Evolutionary conservation across 345 rosid species (phyloP).

Genomic region (Melaleuca quinquenervia): DNA sequence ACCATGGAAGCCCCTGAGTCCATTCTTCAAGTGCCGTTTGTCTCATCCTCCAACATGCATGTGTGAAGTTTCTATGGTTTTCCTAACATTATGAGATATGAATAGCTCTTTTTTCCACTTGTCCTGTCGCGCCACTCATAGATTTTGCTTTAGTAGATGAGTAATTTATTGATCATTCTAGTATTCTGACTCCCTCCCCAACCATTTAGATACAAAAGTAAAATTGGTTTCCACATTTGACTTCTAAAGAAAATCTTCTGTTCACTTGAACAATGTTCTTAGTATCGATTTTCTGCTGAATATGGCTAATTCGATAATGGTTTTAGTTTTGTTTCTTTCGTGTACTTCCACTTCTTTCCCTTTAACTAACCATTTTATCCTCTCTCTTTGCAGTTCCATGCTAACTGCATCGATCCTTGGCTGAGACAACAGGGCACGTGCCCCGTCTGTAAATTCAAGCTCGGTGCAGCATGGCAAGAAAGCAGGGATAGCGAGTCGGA

Average conservation of each 20-base stretch:
- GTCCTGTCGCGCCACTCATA: not conserved
- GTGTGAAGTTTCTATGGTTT: not conserved
- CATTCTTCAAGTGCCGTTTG: not conserved
- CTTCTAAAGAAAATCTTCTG: not conserved
- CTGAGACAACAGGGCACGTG: conserved; percentile 55
- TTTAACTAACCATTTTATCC: not conserved
- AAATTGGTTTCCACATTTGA: not conserved
- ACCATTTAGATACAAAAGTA: not conserved
- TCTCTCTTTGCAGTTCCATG: conserved; percentile 46
- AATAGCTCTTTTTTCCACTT: not conserved
- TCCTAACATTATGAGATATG: not conserved
- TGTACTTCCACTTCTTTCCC: not conserved
- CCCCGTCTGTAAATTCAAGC: conserved; percentile 47
- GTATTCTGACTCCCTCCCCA: not conserved
- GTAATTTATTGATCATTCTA: not conserved
- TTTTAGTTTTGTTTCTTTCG: not conserved
- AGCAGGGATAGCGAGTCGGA: conserved; percentile 44
- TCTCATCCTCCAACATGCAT: not conserved
- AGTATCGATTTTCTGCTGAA: not conserved
- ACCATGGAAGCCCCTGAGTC: not conserved
- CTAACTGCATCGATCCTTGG: conserved; percentile 65
- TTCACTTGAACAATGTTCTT: not conserved
- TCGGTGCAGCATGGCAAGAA: conserved; percentile 37
- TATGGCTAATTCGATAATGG: not conserved
- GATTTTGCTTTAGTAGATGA: not conserved